Conservation (phyloP, 1,284 basidiomycete genomes). For the Coriolopsis trogii region DNA sequence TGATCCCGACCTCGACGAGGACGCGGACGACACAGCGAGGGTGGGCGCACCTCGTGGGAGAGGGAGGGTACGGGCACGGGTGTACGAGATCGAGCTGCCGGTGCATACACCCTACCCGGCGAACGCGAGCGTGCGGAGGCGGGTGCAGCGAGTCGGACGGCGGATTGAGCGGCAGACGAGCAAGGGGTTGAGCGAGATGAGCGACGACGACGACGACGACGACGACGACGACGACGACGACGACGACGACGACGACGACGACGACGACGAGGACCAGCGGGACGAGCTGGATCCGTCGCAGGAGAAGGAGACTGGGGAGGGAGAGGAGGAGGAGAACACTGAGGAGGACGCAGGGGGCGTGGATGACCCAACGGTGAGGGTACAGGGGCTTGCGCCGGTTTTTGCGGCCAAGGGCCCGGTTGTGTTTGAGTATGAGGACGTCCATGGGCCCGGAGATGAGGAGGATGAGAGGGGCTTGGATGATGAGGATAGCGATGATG, state of each 20-base stretch:
- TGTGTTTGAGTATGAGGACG: background rate
- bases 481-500: constrained; percentile 6
- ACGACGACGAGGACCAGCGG: constrained; percentile 1
- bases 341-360: constrained; percentile 1
- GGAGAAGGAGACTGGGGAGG: constrained; percentile 2
- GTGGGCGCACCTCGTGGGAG: constrained; percentile 6
- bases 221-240: constrained; percentile 10
- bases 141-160: constrained; percentile 31
- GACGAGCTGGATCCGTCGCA: constrained; percentile 1
- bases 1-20: background rate
- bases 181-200: constrained; percentile 30
- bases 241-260: too few relatives aligned
- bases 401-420: constrained; percentile 1
- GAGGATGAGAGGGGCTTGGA: background rate
- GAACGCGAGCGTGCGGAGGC: constrained; percentile 28
- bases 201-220: constrained; percentile 24
- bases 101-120: constrained; percentile 32
- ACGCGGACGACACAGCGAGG: background rate
- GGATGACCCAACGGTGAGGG: background rate
- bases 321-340: constrained; percentile 1
- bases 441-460: background rate
- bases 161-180: constrained; percentile 32
- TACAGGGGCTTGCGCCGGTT: background rate
- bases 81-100: constrained; percentile 24
- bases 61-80: background rate